Conservation (phyloP, 2,329 filamentous ascomycete species). For the Penicillium sp. region DNA sequence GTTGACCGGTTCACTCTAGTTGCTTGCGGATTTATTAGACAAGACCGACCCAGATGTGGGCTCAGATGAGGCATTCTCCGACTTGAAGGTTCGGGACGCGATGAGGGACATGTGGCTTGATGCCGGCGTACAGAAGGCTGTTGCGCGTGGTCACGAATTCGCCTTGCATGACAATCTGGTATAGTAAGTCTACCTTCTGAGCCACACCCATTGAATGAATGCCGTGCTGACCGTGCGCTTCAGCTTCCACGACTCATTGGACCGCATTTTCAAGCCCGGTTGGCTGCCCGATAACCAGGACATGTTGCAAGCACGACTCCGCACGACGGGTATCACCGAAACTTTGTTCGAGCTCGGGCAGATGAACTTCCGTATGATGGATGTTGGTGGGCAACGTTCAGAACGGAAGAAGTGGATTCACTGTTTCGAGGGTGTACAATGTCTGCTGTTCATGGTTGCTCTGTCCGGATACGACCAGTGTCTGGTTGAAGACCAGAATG, state of each 20-base stretch:
- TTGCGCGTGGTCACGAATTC: constrained; percentile 92
- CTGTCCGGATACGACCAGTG: constrained; percentile 97
- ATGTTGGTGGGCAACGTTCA: constrained; percentile 86
- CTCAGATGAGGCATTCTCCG: constrained; percentile 74
- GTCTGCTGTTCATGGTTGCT: constrained; percentile 86
- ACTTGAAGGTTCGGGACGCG: constrained; percentile 61
- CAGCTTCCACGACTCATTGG: constrained; percentile 80
- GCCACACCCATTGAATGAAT: neutral
- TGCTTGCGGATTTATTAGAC: constrained; percentile 73
- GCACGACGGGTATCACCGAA: constrained; percentile 94
- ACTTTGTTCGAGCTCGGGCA: constrained; percentile 89
- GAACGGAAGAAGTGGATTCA: constrained; percentile 98
- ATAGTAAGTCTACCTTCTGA: constrained; percentile 62
- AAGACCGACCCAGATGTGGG: constrained; percentile 75
- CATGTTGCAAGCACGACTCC: constrained; percentile 81
- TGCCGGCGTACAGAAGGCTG: constrained; percentile 78
- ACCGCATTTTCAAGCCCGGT: constrained; percentile 70
- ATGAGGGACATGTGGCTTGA: constrained; percentile 85
- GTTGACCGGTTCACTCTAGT: constrained; percentile 49
- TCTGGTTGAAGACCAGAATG: constrained; percentile 92
- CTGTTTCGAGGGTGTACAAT: constrained; percentile 92
- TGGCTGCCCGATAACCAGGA: constrained; percentile 94
- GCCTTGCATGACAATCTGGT: constrained; percentile 91
- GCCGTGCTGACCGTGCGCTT: constrained; percentile 14
- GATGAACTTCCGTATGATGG: constrained; percentile 95